phyloP scores from a whole-genome alignment of 768 basidiomycete species.

The Mycena indigotica region DNA sequence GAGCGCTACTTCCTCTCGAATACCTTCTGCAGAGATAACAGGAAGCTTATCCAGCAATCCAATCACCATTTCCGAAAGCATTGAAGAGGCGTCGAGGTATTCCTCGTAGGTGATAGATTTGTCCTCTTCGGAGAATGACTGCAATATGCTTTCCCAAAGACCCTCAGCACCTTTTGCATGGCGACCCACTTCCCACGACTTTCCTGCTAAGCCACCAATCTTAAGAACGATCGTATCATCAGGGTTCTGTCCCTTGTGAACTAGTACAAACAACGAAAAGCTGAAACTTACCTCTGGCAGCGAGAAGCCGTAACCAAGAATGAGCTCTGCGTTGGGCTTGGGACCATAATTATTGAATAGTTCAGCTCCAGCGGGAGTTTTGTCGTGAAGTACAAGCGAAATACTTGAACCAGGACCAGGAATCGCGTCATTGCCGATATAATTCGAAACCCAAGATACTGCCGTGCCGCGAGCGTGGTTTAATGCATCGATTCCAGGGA shows the following conservation, averaged over 20 bases:
- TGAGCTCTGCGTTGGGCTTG: conserved; percentile 87
- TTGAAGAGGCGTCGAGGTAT: conserved; percentile 66
- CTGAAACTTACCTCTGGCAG: conserved; percentile 40
- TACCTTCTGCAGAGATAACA: conserved; percentile 15
- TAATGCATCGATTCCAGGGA: conserved; percentile 85
- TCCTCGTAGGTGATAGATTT: conserved; percentile 55
- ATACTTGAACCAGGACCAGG: conserved; percentile 42
- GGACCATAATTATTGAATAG: conserved; percentile 92
- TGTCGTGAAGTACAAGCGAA: conserved; percentile 60
- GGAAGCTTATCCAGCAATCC: conserved; percentile 55
- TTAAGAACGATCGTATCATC: conserved; percentile 86
- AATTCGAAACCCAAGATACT: conserved; percentile 76
- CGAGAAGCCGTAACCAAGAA: conserved; percentile 92
- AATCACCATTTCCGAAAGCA: conserved; percentile 69
- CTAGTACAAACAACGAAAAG: neutral
- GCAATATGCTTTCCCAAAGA: conserved; percentile 60
- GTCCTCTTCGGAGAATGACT: conserved; percentile 29
- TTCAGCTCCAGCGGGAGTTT: conserved; percentile 49
- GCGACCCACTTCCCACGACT: conserved; percentile 68
- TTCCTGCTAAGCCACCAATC: conserved; percentile 56
- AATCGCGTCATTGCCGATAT: conserved; percentile 31
- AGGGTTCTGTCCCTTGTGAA: conserved; percentile 49
- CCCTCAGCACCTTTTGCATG: conserved; percentile 54
- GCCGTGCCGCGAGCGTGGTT: conserved; percentile 83
- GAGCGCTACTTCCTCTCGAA: conserved; percentile 52